Evolutionary conservation across 1,139 yeast genomes (phyloP).

Genomic region (Wickerhamiella pararugosa): DNA sequence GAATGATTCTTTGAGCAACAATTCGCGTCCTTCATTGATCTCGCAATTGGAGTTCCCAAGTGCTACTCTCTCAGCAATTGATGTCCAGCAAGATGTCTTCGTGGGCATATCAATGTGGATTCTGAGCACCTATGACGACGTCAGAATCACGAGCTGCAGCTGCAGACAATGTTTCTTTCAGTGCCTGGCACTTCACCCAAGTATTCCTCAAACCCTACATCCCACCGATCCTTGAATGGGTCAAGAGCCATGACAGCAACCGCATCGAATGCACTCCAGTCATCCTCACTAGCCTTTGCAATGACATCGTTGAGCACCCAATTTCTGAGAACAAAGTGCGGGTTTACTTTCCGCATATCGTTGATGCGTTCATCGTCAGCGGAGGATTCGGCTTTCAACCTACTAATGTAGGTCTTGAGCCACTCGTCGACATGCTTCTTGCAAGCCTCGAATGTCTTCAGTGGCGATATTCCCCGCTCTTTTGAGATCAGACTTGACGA

Average conservation of each 20-base stretch:
- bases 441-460: conserved; percentile 22
- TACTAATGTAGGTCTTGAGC: conserved; percentile 27
- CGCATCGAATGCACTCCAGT: conserved; percentile 19
- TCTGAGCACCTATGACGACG: too few species aligned
- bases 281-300: conserved; percentile 18
- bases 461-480: conserved; percentile 20
- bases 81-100: too few species aligned
- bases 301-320: conserved; percentile 84
- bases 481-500: conserved; percentile 23
- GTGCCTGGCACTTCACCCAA: conserved; percentile 7
- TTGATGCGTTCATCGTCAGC: conserved; percentile 27
- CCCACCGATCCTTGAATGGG: conserved; percentile 27
- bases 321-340: conserved; percentile 66
- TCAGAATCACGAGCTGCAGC: conserved; percentile 10
- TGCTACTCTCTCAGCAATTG: too few species aligned
- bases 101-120: too few species aligned
- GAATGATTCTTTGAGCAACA: too few species aligned
- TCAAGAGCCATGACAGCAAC: conserved; percentile 24
- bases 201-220: neutral
- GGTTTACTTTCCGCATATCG: conserved; percentile 41
- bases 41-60: too few species aligned
- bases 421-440: conserved; percentile 24
- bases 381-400: conserved; percentile 29
- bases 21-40: too few species aligned
- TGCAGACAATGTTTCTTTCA: conserved; percentile 12